Evolutionary conservation across 257 asterid genomes (phyloP).

Genomic region (Scutellaria galericulata): DNA sequence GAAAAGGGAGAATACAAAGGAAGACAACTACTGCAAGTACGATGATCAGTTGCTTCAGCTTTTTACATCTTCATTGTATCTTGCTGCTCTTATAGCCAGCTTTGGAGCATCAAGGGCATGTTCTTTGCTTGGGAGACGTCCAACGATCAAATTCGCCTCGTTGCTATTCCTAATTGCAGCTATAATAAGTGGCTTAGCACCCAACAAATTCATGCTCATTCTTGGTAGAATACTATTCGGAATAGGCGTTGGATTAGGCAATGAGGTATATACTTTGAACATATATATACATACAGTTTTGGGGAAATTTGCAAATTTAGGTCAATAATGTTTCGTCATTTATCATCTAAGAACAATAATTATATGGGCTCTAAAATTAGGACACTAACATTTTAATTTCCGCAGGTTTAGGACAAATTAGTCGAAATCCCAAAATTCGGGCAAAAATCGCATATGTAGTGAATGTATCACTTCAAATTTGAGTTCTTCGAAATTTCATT

Average conservation of each 20-base stretch:
- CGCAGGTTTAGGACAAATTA: too few species aligned
- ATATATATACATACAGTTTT: too few species aligned
- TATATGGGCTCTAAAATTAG: too few species aligned
- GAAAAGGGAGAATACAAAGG: conserved; percentile 47
- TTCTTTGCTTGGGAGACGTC: conserved; percentile 54
- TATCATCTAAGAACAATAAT: too few species aligned
- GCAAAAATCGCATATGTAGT: too few species aligned
- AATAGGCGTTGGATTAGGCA: conserved; percentile 84
- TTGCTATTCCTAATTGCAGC: conserved; percentile 62
- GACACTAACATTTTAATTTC: too few species aligned
- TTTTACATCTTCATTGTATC: conserved; percentile 77
- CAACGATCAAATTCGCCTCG: conserved; percentile 58
- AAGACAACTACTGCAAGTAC: conserved; percentile 78
- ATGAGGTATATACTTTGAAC: conserved; percentile 54
- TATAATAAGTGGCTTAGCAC: conserved; percentile 47
- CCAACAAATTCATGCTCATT: conserved; percentile 51
- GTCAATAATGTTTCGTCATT: too few species aligned
- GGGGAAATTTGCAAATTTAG: too few species aligned
- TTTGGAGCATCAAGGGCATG: conserved; percentile 80
- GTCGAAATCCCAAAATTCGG: too few species aligned
- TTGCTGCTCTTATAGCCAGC: conserved; percentile 76
- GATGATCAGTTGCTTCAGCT: conserved; percentile 80
- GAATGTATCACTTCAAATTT: too few species aligned
- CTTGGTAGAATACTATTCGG: conserved; percentile 75
- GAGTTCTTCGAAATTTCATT: too few species aligned